Conservation (phyloP, 73 alveolate genomes). For the Paramecium primaurelia region DNA sequence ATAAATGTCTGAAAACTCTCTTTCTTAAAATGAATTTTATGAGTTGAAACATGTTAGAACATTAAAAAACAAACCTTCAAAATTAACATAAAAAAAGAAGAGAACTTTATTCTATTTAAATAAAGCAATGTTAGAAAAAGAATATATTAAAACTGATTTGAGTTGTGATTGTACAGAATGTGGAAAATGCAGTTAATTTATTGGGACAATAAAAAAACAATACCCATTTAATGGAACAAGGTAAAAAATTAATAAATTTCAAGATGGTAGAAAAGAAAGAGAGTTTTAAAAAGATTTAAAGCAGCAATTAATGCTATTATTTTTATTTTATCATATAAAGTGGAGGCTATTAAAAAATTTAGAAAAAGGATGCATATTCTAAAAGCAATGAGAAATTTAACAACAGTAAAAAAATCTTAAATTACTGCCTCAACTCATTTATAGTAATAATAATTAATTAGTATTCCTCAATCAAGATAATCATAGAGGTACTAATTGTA, state of each 20-base stretch:
- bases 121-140: not conserved
- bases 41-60: not conserved
- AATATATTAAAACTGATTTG: not conserved
- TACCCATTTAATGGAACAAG: not conserved
- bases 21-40: not conserved
- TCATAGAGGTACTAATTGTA: not conserved
- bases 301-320: not conserved
- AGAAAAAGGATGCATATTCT: not conserved
- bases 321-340: not conserved
- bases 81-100: not conserved
- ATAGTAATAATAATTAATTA: not conserved
- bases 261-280: not conserved
- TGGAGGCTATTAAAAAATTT: not conserved
- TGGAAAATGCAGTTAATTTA: not conserved
- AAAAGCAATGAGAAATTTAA: not conserved
- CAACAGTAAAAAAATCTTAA: not conserved
- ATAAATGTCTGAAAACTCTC: not conserved
- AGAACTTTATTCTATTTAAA: not conserved
- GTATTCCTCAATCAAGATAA: not conserved
- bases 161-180: not conserved
- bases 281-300: not conserved
- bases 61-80: not conserved
- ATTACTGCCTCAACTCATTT: not conserved
- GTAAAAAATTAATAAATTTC: not conserved
- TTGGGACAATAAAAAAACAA: not conserved